Evolutionary conservation across 2,329 filamentous ascomycete genomes (phyloP), one percentile per base, ranked within the genome.

Genomic region (Neospermospora avenae): DNA sequence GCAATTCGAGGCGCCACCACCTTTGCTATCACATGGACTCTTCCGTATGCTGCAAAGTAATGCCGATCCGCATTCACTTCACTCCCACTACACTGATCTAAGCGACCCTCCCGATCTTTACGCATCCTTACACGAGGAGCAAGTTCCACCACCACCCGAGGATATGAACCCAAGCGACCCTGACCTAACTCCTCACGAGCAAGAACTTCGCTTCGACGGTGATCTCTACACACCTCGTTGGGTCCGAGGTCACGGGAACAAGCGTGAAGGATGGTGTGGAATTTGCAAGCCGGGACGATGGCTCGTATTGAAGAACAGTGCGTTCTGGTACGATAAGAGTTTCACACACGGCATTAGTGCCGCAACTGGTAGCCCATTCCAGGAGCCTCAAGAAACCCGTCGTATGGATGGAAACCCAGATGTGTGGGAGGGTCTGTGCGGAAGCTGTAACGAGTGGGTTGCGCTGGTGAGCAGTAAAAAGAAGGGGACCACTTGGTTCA

Each of bases 281-380:
- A 89, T 93, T 67, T 96, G 91, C 78, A 93, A 92, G 73, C 88
- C 90, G 2, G 90, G 90, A 2, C 81, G 90, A 53, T 96, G 91
- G 91, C 82, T 93, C 57, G 90, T 93, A 16, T 79, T 96, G 61
- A 96, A 95, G 78, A 95, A 96, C 76, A 93, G 89, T 58, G 91
- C 91, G 6, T 96, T 91, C 74, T 96, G 91, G 91, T 96, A 96
- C 74, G 91, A 96, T 77, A 93, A 95, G 79, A 90, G 88, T 59
- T 96, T 95, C 73, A 91, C 89, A 2, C 91, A 96, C 71, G 91
- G 91, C 53, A 91, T 96, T 73, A 91, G 88, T 71, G 90, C 89
- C 28, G 87, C 89, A 3, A 93, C 90, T 0, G 90, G 91, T 24
- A 86, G 82, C 64, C 84, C 87, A 3, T 93, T 95, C 76, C 86